A percentile compares a stretch with the other conserved stretches of the same genome.
Evolutionary conservation across 1,284 basidiomycete genomes (phyloP).

Genomic region (Pisolithus thermaeus): DNA sequence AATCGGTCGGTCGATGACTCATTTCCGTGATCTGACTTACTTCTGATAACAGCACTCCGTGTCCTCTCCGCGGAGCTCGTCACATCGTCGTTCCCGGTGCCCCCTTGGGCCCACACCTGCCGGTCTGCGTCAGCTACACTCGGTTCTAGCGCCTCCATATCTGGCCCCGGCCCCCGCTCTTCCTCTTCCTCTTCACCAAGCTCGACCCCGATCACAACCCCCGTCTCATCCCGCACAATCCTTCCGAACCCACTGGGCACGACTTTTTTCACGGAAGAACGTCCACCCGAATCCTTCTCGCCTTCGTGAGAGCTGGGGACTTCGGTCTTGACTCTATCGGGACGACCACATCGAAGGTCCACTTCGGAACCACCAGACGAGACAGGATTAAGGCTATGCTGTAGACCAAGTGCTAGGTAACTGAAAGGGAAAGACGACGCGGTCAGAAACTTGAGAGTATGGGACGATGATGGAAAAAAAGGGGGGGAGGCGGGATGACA

Average conservation of each 20-base stretch:
- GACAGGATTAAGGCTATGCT: conserved; percentile 59
- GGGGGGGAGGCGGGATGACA: conserved; percentile 8
- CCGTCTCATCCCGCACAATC: conserved; percentile 80
- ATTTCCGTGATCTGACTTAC: conserved; percentile 25
- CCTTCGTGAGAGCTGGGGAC: conserved; percentile 1
- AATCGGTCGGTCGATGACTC: background rate
- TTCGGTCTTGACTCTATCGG: conserved; percentile 10
- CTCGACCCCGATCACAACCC: conserved; percentile 76
- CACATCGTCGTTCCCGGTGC: background rate
- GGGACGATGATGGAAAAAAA: too few relatives aligned
- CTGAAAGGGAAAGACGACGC: conserved; percentile 34
- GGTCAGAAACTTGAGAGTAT: background rate
- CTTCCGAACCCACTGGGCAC: conserved; percentile 75
- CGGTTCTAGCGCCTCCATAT: conserved; percentile 27
- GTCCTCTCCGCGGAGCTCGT: background rate
- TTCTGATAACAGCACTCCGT: conserved; percentile 23
- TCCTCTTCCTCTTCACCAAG: conserved; percentile 55
- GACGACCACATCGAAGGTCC: background rate
- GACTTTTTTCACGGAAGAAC: conserved; percentile 10
- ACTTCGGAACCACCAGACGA: conserved; percentile 56
- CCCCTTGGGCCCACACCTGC: conserved; percentile 16
- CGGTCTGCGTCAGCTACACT: conserved; percentile 12
- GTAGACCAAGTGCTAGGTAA: conserved; percentile 74
- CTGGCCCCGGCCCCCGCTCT: conserved; percentile 15
- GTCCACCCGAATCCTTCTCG: background rate